A percentile compares a stretch with the other conserved stretches of the same genome.
Evolutionary conservation across 2,329 filamentous ascomycete genomes (phyloP).

Genomic region (Scedosporium minutisporum): DNA sequence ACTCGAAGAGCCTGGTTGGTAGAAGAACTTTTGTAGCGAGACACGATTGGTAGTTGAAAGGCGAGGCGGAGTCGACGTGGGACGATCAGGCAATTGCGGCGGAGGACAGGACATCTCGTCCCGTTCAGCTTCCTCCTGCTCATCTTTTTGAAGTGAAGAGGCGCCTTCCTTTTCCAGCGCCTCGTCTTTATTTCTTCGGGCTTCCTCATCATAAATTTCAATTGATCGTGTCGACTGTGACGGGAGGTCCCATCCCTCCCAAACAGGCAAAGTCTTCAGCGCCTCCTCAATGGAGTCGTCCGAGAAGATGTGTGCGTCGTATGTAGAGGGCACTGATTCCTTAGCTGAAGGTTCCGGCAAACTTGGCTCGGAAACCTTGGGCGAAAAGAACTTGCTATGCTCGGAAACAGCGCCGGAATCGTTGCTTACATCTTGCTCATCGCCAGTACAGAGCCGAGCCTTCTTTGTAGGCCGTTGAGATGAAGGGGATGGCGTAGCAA

Average conservation of each 20-base stretch:
- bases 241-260: conserved; percentile 35
- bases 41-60: neutral
- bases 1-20: neutral
- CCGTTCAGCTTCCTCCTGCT: neutral
- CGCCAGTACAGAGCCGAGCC: conserved; percentile 42
- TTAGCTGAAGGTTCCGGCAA: neutral
- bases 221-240: conserved; percentile 26
- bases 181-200: conserved; percentile 9
- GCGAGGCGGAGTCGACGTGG: neutral
- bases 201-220: conserved; percentile 36
- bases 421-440: conserved; percentile 13
- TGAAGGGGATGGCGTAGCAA: conserved; percentile 15
- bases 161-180: neutral
- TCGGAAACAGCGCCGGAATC: conserved; percentile 19
- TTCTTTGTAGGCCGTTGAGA: conserved; percentile 42
- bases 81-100: neutral
- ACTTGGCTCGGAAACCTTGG: conserved; percentile 14
- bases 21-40: conserved; percentile 7
- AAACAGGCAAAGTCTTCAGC: conserved; percentile 39
- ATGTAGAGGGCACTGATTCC: neutral
- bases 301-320: conserved; percentile 38
- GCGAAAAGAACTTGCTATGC: conserved; percentile 45
- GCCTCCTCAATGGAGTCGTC: conserved; percentile 50
- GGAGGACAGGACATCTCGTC: neutral
- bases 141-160: neutral